Evolutionary conservation across 2,329 filamentous ascomycete genomes (phyloP).

Genomic region (Pestalotiopsis sp.): DNA sequence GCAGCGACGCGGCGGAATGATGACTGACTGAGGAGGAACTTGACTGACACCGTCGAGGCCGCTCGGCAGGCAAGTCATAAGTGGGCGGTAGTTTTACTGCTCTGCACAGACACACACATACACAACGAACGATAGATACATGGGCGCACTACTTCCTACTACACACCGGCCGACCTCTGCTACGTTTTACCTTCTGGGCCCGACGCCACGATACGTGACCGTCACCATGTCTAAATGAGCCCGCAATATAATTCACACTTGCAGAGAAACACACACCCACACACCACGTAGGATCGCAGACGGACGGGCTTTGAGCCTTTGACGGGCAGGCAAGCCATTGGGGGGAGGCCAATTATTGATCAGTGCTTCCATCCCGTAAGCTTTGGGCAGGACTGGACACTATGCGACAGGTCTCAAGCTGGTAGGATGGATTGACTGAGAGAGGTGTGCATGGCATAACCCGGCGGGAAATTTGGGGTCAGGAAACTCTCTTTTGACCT

Average conservation of each 20-base stretch:
- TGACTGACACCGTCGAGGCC: neutral
- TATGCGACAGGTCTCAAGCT: constrained; percentile 5
- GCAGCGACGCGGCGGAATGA: neutral
- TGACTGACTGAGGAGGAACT: neutral
- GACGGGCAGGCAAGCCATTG: neutral
- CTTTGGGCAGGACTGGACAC: neutral
- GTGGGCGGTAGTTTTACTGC: neutral
- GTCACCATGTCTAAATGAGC: neutral
- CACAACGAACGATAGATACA: neutral
- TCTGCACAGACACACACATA: too few species aligned
- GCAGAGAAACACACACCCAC: neutral
- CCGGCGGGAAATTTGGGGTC: constrained; percentile 1
- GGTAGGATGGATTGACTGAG: neutral
- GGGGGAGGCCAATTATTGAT: neutral
- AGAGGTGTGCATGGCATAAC: neutral
- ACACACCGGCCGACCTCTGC: neutral
- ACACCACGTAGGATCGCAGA: neutral
- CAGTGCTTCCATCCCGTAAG: neutral
- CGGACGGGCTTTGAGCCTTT: neutral
- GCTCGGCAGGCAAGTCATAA: neutral
- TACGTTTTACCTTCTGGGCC: neutral
- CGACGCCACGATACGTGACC: neutral
- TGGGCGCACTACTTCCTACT: neutral
- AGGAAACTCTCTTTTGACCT: constrained; percentile 7
- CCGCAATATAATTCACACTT: neutral